Conservation (phyloP, 176 grass and related monocot genomes). For the Aegilops umbellulata region DNA sequence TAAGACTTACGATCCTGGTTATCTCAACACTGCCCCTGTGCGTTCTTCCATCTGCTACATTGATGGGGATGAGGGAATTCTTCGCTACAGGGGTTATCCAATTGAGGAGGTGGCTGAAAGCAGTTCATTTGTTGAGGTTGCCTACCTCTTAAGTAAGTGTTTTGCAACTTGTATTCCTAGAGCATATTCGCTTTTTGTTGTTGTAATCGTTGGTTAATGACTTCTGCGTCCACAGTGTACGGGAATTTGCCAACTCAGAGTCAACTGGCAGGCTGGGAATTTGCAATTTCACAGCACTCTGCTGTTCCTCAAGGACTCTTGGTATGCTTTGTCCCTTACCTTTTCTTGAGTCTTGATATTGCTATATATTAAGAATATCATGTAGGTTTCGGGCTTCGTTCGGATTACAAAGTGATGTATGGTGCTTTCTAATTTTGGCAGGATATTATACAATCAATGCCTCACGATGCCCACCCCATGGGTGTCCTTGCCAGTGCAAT, state of each 20-base stretch:
- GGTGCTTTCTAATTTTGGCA: slow-evolving; percentile 16
- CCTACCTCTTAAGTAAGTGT: slow-evolving; percentile 86
- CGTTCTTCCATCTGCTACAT: slow-evolving; percentile 87
- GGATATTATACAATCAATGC: slow-evolving; percentile 98
- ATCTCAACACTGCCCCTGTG: slow-evolving; percentile 91
- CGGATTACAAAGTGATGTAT: neutral
- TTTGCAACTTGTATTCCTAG: neutral
- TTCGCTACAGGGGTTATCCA: slow-evolving; percentile 96
- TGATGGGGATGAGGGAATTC: slow-evolving; percentile 94
- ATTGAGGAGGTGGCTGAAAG: slow-evolving; percentile 94
- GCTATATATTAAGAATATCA: neutral
- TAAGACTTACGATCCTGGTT: slow-evolving; percentile 93
- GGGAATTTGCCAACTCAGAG: slow-evolving; percentile 83
- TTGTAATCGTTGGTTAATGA: neutral
- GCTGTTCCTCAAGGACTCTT: slow-evolving; percentile 90
- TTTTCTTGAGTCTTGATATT: neutral
- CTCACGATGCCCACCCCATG: slow-evolving; percentile 98
- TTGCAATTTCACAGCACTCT: slow-evolving; percentile 89
- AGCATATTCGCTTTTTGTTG: no score
- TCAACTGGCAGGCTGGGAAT: slow-evolving; percentile 82
- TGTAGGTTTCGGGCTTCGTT: neutral
- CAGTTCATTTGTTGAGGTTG: slow-evolving; percentile 84
- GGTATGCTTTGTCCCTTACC: slow-evolving; percentile 39
- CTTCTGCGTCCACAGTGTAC: slow-evolving; percentile 49
- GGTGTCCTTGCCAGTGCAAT: slow-evolving; percentile 96